Evolutionary conservation across 2,329 filamentous ascomycete species (phyloP).

Genomic region (Stagonosporopsis tanaceti): DNA sequence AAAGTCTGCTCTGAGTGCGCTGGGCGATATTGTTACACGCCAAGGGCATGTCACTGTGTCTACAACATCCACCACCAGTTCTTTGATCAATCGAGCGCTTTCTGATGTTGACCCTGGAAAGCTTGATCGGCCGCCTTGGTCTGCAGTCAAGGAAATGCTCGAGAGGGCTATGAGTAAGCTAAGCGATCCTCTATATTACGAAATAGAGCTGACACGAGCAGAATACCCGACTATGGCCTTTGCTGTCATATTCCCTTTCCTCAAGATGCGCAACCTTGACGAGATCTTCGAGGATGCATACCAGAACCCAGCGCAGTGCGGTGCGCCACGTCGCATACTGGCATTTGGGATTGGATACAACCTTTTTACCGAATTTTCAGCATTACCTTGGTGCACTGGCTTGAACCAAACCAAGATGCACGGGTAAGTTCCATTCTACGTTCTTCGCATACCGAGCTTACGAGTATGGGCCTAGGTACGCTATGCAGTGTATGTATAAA

Average conservation of each 20-base stretch:
- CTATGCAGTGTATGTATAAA: constrained; percentile 9
- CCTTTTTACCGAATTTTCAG: constrained; percentile 39
- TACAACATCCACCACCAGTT: constrained; percentile 15
- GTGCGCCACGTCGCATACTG: constrained; percentile 36
- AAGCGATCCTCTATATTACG: background rate
- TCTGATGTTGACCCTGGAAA: constrained; percentile 36
- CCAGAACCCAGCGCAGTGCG: constrained; percentile 28
- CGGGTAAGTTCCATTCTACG: background rate
- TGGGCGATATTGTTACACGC: constrained; percentile 44
- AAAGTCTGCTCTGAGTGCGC: constrained; percentile 41
- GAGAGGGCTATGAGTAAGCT: constrained; percentile 7
- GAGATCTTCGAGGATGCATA: constrained; percentile 39
- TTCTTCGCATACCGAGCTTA: background rate
- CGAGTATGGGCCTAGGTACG: constrained; percentile 1
- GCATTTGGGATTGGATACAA: constrained; percentile 42
- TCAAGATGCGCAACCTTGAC: constrained; percentile 38
- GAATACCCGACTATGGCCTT: constrained; percentile 45
- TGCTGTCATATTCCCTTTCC: constrained; percentile 42
- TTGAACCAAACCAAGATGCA: constrained; percentile 4
- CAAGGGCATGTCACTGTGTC: constrained; percentile 32
- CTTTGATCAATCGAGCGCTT: constrained; percentile 36
- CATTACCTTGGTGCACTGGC: constrained; percentile 19
- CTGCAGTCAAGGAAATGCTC: constrained; percentile 30
- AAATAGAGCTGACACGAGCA: constrained; percentile 15
- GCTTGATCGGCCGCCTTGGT: constrained; percentile 45